Percentiles rank a stretch among this genome's conserved stretches.
Evolutionary conservation across 129 eudicot species (phyloP).

Genomic region (Logfia minima): DNA sequence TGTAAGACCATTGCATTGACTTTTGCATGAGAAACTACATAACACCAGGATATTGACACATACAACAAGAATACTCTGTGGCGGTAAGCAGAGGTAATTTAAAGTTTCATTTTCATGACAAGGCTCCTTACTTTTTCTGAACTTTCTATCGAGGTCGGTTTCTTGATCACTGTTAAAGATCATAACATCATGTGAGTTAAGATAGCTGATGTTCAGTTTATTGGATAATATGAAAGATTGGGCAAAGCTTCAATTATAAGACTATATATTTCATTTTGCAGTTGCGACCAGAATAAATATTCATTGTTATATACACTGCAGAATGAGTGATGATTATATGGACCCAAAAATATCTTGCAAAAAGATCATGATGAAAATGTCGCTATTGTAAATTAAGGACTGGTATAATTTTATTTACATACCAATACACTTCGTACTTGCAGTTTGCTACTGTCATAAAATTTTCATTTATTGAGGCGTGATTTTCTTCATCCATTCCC

Average conservation of each 20-base stretch:
- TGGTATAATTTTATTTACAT: slow-evolving; percentile 12
- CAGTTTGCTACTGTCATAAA: background rate
- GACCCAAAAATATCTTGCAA: background rate
- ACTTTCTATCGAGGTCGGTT: background rate
- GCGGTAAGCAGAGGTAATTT: background rate
- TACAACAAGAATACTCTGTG: background rate
- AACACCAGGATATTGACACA: background rate
- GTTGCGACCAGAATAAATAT: background rate
- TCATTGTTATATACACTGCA: background rate
- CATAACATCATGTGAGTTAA: background rate
- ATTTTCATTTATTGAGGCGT: slow-evolving; percentile 2
- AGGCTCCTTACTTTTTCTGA: background rate
- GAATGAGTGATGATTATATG: background rate
- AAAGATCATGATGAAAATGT: background rate
- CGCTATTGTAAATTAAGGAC: background rate
- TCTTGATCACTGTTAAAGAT: background rate
- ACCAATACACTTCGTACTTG: slow-evolving; percentile 4
- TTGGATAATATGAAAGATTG: background rate
- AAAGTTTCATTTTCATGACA: background rate
- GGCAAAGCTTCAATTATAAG: background rate
- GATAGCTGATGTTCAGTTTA: background rate
- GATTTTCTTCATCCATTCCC: slow-evolving; percentile 55
- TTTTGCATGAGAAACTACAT: background rate
- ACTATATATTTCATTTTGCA: background rate
- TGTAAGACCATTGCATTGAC: background rate